These are phyloP conservation scores for Exserohilum turcica DNA, from an alignment of 2,329 filamentous ascomycete species.

Conservation along the genomic window DNA sequence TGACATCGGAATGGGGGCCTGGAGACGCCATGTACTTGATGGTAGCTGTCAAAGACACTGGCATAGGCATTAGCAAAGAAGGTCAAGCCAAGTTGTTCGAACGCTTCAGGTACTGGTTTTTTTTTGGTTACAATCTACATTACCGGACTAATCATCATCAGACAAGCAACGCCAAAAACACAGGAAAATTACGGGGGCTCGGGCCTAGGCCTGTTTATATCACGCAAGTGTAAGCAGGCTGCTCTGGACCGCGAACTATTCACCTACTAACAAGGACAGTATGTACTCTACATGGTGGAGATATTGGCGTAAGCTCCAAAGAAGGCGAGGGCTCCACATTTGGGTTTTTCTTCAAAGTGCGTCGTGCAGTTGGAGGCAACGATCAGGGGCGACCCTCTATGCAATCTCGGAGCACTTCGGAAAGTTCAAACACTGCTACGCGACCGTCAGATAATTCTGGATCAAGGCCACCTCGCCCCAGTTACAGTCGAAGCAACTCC, in stretches of 20 bases:
- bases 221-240: conserved; percentile 39
- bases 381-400: conserved; percentile 35
- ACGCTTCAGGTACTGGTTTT: conserved; percentile 44
- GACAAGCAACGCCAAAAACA: conserved; percentile 48
- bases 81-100: conserved; percentile 52
- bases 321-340: conserved; percentile 46
- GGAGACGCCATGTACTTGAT: conserved; percentile 50
- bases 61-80: conserved; percentile 50
- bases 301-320: conserved; percentile 45
- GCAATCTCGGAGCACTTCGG: conserved; percentile 32
- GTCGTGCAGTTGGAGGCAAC: conserved; percentile 27
- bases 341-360: conserved; percentile 47
- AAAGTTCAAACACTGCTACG: conserved; percentile 14
- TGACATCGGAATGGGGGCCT: conserved; percentile 49
- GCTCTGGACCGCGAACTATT: no score
- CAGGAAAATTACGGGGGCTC: conserved; percentile 51
- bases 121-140: background rate
- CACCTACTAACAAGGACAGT: conserved; percentile 21
- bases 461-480: conserved; percentile 24
- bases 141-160: conserved; percentile 11
- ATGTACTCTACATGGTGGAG: conserved; percentile 47
- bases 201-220: conserved; percentile 48
- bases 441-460: conserved; percentile 15
- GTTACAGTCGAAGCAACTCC: conserved; percentile 36
- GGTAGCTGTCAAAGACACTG: conserved; percentile 52